Conservation (phyloP, 2,329 filamentous ascomycete genomes). For the Emydomyces testavorans region DNA sequence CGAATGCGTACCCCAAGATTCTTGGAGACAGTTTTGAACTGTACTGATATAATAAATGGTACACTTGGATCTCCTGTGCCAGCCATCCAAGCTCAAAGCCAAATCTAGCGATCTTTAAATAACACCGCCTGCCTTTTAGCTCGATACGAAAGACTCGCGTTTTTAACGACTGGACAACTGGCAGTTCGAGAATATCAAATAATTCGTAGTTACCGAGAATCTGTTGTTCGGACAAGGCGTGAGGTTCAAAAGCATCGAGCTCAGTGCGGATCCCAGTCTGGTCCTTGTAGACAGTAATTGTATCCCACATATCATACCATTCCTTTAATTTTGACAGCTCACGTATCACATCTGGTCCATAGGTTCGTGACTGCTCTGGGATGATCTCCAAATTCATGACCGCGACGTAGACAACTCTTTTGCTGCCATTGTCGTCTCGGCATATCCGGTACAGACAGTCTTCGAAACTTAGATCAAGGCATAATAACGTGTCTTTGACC, state of each 20-base stretch:
- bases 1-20: neutral
- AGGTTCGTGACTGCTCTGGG: neutral
- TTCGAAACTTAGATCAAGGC: neutral
- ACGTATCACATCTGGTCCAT: neutral
- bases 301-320: neutral
- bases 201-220: neutral
- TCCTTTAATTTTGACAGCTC: neutral
- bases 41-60: neutral
- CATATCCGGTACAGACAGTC: neutral
- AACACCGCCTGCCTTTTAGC: neutral
- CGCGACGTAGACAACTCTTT: neutral
- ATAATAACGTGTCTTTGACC: neutral
- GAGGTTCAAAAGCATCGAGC: neutral
- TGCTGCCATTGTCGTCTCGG: neutral
- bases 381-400: neutral
- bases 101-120: neutral
- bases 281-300: neutral
- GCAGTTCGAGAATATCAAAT: neutral
- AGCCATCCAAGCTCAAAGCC: neutral
- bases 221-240: neutral
- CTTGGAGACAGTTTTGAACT: neutral
- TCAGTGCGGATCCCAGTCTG: neutral
- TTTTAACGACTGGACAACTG: no score
- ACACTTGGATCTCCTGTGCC: neutral
- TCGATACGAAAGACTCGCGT: neutral